A percentile compares a stretch with the other conserved stretches of the same genome.
These are phyloP conservation scores for Penicillium sumatraense DNA, from an alignment of 2,329 filamentous ascomycete species.

Conservation along the genomic window DNA sequence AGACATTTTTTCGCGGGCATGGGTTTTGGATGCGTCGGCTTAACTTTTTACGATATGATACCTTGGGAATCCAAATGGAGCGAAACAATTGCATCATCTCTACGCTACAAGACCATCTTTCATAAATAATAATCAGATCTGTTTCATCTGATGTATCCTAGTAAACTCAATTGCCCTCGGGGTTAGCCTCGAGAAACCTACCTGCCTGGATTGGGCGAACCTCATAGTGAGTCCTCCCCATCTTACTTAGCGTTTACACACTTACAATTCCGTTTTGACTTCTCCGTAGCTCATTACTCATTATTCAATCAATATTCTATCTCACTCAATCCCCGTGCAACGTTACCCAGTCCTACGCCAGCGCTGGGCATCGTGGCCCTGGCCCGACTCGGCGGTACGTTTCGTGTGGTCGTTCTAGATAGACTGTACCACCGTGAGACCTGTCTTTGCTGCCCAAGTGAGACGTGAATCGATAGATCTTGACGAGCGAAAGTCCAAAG, in stretches of 20 bases:
- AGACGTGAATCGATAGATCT: slow-evolving; percentile 12
- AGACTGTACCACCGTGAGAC: slow-evolving; percentile 12
- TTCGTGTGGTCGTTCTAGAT: slow-evolving; percentile 14
- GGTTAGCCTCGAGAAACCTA: not conserved
- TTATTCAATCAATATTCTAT: not conserved
- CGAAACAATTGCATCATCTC: slow-evolving; percentile 13
- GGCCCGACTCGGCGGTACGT: slow-evolving; percentile 6
- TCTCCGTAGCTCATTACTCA: not conserved
- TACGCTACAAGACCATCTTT: not conserved
- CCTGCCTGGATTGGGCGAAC: not conserved
- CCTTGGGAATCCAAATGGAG: slow-evolving; percentile 19
- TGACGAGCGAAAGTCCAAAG: slow-evolving; percentile 12
- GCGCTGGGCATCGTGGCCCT: slow-evolving; percentile 4
- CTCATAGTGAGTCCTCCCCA: not conserved
- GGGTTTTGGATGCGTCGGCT: slow-evolving; percentile 20
- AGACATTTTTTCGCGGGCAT: slow-evolving; percentile 15
- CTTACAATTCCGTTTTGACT: not conserved
- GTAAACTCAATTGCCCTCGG: not conserved
- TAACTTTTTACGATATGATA: slow-evolving; percentile 29
- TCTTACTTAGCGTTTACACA: no score
- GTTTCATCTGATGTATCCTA: not conserved
- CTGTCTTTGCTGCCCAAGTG: slow-evolving; percentile 21
- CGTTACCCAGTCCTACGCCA: slow-evolving; percentile 15
- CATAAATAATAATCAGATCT: not conserved
- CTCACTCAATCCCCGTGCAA: slow-evolving; percentile 12